Evolutionary conservation across 2,329 filamentous ascomycete species (phyloP).

Genomic region (Neopestalotiopsis sp.): DNA sequence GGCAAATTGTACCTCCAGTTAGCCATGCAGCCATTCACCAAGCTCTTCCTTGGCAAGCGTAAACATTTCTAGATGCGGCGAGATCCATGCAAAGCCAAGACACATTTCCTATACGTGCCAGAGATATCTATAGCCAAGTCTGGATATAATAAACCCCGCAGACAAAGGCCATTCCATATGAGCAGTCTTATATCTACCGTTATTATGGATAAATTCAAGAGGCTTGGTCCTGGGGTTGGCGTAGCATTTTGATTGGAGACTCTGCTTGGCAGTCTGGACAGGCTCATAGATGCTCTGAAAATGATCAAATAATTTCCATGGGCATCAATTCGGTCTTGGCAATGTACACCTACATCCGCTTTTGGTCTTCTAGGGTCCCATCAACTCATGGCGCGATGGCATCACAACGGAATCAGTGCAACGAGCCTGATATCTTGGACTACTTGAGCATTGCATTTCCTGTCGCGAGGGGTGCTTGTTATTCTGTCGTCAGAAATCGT

Average conservation of each 20-base stretch:
- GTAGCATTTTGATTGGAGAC: neutral
- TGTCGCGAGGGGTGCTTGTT: neutral
- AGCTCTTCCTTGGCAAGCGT: neutral
- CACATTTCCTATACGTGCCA: neutral
- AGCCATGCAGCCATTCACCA: neutral
- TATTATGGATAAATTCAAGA: neutral
- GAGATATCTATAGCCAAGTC: conserved; percentile 1
- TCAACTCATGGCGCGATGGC: neutral
- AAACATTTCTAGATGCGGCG: neutral
- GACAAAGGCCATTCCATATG: neutral
- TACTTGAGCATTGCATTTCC: neutral
- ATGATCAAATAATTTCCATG: neutral
- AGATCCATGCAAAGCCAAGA: neutral
- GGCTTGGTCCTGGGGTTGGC: neutral
- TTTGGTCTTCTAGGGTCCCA: neutral
- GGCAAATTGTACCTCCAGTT: neutral
- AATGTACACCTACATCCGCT: neutral
- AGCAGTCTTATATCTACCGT: neutral
- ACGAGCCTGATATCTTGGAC: neutral
- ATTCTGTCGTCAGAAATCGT: neutral
- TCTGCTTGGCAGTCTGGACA: neutral
- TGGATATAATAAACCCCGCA: neutral
- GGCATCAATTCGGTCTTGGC: neutral
- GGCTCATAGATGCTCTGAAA: neutral
- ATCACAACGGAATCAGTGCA: neutral